Base-by-base conservation (phyloP, 1,139 yeast species). In the Debaryomyces udenii region DNA sequence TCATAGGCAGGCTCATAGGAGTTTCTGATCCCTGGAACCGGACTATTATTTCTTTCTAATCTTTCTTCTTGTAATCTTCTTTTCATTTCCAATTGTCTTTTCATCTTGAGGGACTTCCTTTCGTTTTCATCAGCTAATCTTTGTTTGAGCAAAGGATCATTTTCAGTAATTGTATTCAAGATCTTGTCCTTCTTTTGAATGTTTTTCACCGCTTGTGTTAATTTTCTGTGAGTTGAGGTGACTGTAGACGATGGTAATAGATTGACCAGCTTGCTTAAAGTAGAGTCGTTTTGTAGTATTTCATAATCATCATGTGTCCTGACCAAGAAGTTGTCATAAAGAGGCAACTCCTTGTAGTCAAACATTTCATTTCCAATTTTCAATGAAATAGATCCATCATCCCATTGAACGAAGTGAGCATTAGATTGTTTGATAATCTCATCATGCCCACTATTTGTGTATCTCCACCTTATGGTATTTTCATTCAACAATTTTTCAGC, bases 391-490 rank as follows among this genome's bases (percentile, higher is more conserved):
- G 87, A 74, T 0, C 99, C 99, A 63, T 93, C 98, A 43, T 86
- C 85, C 99, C 99, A 93, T 60, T 87, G 85, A 23, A 93, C 78
- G 44, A 91, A 83, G 57, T 93, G 90, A 3, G 97, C 84, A 57
- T 93, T 93, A 5, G 96, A 85, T 60, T 90, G 96, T 55, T 87
- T 87, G 53, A 77, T 77, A 50, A 86, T 80, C 42, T 78, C 83
- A 46, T 73, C 77, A 43, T 82, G 75, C 20, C 81, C 86, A 40
- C 77, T 68, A 33, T 78, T 79, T 22, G 89, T 84, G 61, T 91
- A 90, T 64, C 95, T 81, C 99, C 99, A 93, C 55, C 98, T 78
- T 28, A 93, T 73, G 1, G 96, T 89, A 59, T 89, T 89, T 56
- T 86, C 90, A 48, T 85, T 87, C 44, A 80, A 70, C 32, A 84